These are phyloP conservation scores for Plasmodium gallinaceum DNA, from an alignment of 169 alveolate species.

Conservation along the genomic window DNA sequence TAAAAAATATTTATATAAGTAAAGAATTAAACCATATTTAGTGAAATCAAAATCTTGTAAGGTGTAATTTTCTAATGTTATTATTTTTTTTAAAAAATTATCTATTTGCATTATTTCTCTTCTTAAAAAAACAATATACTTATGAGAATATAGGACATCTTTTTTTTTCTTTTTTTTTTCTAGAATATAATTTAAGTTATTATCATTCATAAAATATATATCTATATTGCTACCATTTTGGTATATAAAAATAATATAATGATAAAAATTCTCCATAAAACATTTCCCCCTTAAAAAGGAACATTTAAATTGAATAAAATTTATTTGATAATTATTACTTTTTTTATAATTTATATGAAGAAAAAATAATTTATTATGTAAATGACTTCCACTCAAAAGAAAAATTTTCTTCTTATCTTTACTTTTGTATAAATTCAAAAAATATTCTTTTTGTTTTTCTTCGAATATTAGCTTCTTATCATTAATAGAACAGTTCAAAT, in stretches of 20 bases:
- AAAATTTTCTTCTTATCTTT: slow-evolving; percentile 42
- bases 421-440: slow-evolving; percentile 40
- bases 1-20: slow-evolving; percentile 27
- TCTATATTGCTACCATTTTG: neutral
- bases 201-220: neutral
- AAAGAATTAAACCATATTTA: slow-evolving; percentile 33
- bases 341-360: slow-evolving; percentile 16
- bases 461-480: slow-evolving; percentile 9
- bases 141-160: neutral
- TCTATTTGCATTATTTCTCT: slow-evolving; percentile 9
- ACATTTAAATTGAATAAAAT: neutral
- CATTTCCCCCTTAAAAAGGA: slow-evolving; percentile 23
- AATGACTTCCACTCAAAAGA: slow-evolving; percentile 59
- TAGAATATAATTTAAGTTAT: neutral
- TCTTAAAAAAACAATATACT: neutral
- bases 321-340: slow-evolving; percentile 2
- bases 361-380: slow-evolving; percentile 27
- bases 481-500: slow-evolving; percentile 5
- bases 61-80: slow-evolving; percentile 22
- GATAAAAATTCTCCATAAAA: slow-evolving; percentile 20
- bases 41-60: slow-evolving; percentile 56
- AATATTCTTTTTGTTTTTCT: slow-evolving; percentile 38
- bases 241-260: slow-evolving; percentile 12
- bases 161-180: neutral
- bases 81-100: slow-evolving; percentile 1